A percentile compares a stretch with the other conserved stretches of the same genome.
These are phyloP conservation scores for Penicillium glabrum DNA, from an alignment of 2,329 filamentous ascomycete genomes.

Conservation along the genomic window DNA sequence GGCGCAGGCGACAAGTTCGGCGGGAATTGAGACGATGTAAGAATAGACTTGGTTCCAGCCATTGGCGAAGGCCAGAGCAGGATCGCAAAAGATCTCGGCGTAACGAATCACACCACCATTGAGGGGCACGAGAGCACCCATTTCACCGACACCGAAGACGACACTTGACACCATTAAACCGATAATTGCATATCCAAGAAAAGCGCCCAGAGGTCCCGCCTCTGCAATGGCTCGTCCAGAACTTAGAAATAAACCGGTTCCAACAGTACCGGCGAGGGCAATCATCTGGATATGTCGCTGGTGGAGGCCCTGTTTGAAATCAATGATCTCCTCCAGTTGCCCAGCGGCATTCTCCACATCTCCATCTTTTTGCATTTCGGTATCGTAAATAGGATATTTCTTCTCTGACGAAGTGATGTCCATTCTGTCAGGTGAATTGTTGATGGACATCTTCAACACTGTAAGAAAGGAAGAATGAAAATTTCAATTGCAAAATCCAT, in stretches of 20 bases:
- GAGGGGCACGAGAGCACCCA: constrained; percentile 38
- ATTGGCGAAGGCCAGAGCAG: constrained; percentile 34
- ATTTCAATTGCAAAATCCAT: not conserved
- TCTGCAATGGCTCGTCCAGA: constrained; percentile 34
- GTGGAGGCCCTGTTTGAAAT: constrained; percentile 28
- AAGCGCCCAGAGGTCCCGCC: constrained; percentile 33
- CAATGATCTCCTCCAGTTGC: constrained; percentile 21
- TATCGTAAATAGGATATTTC: constrained; percentile 5
- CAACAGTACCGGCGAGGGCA: constrained; percentile 38
- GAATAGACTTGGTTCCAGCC: constrained; percentile 43
- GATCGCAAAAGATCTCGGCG: constrained; percentile 38
- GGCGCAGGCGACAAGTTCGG: constrained; percentile 34
- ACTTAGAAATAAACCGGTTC: constrained; percentile 39
- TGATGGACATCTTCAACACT: not conserved
- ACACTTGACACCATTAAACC: constrained; percentile 37
- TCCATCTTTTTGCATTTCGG: constrained; percentile 6
- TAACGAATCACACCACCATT: constrained; percentile 40
- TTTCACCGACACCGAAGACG: constrained; percentile 37
- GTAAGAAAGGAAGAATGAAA: not conserved
- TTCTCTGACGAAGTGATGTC: constrained; percentile 3
- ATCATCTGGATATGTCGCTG: constrained; percentile 40
- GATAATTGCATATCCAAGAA: constrained; percentile 40
- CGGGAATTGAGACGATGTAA: constrained; percentile 33
- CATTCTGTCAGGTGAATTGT: not conserved
- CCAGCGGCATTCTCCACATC: constrained; percentile 21